Evolutionary conservation across 345 rosid species (phyloP).

Genomic region (Lumnitzera racemosa): DNA sequence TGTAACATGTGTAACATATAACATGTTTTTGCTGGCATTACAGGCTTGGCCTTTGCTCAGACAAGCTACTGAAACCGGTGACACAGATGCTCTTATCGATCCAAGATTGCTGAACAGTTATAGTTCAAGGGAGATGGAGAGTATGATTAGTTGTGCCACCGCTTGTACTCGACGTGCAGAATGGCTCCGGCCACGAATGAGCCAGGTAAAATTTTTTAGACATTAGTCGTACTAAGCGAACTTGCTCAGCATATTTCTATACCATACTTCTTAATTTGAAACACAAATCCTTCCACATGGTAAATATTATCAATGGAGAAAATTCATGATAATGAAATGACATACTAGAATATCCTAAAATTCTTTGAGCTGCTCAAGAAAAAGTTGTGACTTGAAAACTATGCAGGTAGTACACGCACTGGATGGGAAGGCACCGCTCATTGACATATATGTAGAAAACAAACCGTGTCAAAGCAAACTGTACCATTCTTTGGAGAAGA

Average conservation of each 20-base stretch:
- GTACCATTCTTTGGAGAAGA: conserved; percentile 38
- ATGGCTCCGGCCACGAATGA: conserved; percentile 60
- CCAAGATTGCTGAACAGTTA: conserved; percentile 35
- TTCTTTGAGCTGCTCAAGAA: not conserved
- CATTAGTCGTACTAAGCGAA: not conserved
- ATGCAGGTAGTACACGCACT: conserved; percentile 56
- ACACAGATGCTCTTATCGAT: conserved; percentile 43
- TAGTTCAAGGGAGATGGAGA: conserved; percentile 38
- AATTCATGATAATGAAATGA: too few relatives aligned
- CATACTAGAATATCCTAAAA: not conserved
- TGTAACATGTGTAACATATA: not conserved
- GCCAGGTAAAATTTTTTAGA: conserved; percentile 42
- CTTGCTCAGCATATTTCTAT: not conserved
- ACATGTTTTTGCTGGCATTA: not conserved
- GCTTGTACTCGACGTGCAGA: conserved; percentile 74
- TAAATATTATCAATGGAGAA: too few relatives aligned
- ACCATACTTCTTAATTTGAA: too few relatives aligned
- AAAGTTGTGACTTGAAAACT: not conserved
- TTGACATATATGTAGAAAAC: conserved; percentile 36
- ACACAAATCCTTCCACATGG: too few relatives aligned
- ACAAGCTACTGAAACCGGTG: conserved; percentile 29
- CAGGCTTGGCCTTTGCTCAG: conserved; percentile 68
- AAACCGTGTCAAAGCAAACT: conserved; percentile 22
- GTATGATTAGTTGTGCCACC: conserved; percentile 70
- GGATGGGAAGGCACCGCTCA: conserved; percentile 48